Percentiles rank a stretch among this genome's conserved stretches.
Conservation (phyloP, 1,139 yeast genomes). For the Hyphopichia wangnamkhiaoensis region DNA sequence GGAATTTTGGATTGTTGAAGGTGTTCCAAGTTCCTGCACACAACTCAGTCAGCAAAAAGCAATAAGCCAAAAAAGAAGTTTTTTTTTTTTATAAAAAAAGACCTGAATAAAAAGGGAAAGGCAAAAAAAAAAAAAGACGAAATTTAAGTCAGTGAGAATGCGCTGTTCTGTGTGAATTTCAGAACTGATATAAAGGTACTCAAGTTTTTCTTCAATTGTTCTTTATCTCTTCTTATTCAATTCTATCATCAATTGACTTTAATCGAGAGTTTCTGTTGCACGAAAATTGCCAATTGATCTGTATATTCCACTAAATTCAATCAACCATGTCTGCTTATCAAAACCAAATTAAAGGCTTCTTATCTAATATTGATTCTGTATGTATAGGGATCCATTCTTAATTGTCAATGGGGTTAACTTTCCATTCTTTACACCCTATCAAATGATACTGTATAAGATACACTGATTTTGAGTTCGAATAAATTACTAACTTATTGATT, state of each 20-base stretch:
- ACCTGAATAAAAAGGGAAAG: neutral
- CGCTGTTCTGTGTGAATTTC: slow-evolving; percentile 1
- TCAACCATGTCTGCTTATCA: slow-evolving; percentile 6
- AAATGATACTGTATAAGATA: too few relatives aligned
- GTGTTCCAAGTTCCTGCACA: too few relatives aligned
- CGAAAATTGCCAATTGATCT: neutral
- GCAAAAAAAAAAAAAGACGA: neutral
- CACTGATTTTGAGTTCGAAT: neutral
- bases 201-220: too few relatives aligned
- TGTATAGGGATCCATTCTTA: neutral
- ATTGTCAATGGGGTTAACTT: too few relatives aligned
- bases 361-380: slow-evolving; percentile 4
- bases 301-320: neutral
- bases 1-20: too few relatives aligned
- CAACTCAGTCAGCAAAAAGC: too few relatives aligned
- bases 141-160: neutral
- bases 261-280: too few relatives aligned
- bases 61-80: too few relatives aligned
- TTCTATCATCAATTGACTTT: neutral
- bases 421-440: too few relatives aligned
- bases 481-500: slow-evolving; percentile 1
- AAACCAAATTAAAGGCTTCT: slow-evolving; percentile 4
- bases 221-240: neutral
- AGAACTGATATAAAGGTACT: neutral
- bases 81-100: too few relatives aligned